Evolutionary conservation across 108 stramenopile species (phyloP).

Genomic region (Cyclotella sp.): DNA sequence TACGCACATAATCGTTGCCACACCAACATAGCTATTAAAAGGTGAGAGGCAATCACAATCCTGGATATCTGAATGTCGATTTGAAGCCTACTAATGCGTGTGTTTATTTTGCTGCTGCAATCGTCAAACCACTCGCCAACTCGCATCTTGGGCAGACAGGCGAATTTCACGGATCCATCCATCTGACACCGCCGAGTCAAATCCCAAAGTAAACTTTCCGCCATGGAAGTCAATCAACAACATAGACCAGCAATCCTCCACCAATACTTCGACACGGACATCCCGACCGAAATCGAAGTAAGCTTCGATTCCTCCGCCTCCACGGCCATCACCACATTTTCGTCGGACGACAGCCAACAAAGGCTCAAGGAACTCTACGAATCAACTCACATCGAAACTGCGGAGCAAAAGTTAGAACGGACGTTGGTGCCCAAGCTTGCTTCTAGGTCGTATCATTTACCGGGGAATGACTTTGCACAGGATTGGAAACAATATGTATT

Average conservation of each 20-base stretch:
- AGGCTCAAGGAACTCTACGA: conserved; percentile 2
- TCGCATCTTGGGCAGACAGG: too few relatives aligned
- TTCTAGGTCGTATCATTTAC: conserved; percentile 31
- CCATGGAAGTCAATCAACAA: not conserved
- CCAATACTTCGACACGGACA: not conserved
- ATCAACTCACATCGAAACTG: conserved; percentile 5
- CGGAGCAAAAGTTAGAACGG: not conserved
- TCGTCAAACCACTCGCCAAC: too few relatives aligned
- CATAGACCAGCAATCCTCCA: not conserved
- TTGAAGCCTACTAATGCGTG: too few relatives aligned
- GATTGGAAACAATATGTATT: conserved; percentile 37
- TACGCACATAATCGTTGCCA: too few relatives aligned
- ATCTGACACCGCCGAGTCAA: too few relatives aligned
- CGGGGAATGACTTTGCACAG: conserved; percentile 14
- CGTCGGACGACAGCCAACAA: not conserved
- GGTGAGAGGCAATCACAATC: too few relatives aligned
- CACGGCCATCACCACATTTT: conserved; percentile 18
- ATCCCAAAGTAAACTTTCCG: too few relatives aligned
- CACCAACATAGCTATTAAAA: too few relatives aligned
- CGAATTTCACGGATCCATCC: too few relatives aligned
- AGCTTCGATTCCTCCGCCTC: not conserved
- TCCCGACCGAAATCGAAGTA: conserved; percentile 3
- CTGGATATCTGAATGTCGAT: too few relatives aligned
- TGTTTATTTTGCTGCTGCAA: too few relatives aligned
- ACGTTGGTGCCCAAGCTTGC: conserved; percentile 26